Conservation (phyloP, 257 asterid species). For the Cruciata laevipes region DNA sequence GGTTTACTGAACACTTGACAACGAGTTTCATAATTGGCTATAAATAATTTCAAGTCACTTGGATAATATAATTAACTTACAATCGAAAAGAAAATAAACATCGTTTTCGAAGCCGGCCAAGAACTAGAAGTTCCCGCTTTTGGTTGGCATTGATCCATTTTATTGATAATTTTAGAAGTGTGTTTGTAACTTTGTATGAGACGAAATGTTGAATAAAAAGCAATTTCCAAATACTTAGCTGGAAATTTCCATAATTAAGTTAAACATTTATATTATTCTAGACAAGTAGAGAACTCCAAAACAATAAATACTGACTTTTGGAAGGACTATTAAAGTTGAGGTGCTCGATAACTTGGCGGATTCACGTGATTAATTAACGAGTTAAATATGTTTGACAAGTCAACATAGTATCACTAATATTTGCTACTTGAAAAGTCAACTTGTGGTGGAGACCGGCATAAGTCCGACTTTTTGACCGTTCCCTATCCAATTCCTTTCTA, state of each 20-base stretch:
- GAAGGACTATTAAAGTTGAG: background rate
- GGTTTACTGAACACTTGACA: no score
- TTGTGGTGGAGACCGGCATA: no score
- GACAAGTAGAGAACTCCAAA: background rate
- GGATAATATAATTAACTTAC: background rate
- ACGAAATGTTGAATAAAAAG: conserved; percentile 1
- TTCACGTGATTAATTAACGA: no score
- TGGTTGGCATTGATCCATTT: background rate
- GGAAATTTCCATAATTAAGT: background rate
- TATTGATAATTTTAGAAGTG: background rate
- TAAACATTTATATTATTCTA: background rate
- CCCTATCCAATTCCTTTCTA: no score
- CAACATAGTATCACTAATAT: no score
- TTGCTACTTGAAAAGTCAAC: no score
- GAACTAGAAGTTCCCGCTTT: background rate
- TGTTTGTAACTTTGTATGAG: background rate
- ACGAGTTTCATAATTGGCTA: no score
- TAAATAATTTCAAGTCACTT: background rate
- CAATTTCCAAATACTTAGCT: background rate
- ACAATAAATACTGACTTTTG: background rate
- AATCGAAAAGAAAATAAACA: background rate
- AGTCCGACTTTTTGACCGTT: no score
- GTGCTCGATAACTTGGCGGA: background rate
- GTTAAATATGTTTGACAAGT: no score
- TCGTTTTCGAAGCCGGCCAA: conserved; percentile 1